Conservation (phyloP, 2,329 filamentous ascomycete genomes). For the Pyricularia sp. region DNA sequence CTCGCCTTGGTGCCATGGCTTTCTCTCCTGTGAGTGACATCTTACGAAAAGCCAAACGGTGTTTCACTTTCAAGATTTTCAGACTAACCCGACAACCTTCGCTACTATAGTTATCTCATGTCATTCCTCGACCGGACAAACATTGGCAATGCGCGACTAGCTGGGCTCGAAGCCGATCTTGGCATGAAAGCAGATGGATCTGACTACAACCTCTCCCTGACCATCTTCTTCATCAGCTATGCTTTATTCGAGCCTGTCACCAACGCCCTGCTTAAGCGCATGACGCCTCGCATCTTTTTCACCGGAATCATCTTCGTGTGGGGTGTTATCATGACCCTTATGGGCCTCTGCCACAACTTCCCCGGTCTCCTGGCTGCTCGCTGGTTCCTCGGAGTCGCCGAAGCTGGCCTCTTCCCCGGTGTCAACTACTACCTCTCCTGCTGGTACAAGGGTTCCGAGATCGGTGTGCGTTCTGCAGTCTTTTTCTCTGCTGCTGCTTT, state of each 20-base stretch:
- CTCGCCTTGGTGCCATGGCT: constrained; percentile 8
- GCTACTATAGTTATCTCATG: constrained; percentile 3
- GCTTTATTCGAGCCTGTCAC: constrained; percentile 28
- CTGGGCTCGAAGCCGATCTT: constrained; percentile 8
- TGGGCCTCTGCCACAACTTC: constrained; percentile 32
- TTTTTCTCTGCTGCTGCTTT: constrained; percentile 80
- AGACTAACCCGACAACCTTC: neutral
- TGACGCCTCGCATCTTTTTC: constrained; percentile 27
- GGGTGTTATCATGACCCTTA: constrained; percentile 36
- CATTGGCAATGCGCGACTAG: constrained; percentile 12
- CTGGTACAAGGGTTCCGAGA: constrained; percentile 75
- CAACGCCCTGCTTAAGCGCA: constrained; percentile 28
- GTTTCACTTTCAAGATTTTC: neutral
- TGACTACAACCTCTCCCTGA: constrained; percentile 12
- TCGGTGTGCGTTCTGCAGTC: constrained; percentile 69
- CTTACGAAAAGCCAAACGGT: neutral
- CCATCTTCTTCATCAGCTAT: constrained; percentile 12
- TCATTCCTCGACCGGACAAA: constrained; percentile 11
- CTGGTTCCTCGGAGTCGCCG: constrained; percentile 33
- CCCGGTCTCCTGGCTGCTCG: constrained; percentile 29
- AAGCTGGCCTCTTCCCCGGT: constrained; percentile 39
- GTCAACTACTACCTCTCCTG: constrained; percentile 75
- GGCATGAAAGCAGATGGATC: constrained; percentile 1
- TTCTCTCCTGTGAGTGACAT: constrained; percentile 9
- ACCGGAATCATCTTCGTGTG: constrained; percentile 30